Percentiles rank a stretch among this genome's conserved stretches.
Conservation (phyloP, 1,284 basidiomycete species). For the Cryptococcus sp. region DNA sequence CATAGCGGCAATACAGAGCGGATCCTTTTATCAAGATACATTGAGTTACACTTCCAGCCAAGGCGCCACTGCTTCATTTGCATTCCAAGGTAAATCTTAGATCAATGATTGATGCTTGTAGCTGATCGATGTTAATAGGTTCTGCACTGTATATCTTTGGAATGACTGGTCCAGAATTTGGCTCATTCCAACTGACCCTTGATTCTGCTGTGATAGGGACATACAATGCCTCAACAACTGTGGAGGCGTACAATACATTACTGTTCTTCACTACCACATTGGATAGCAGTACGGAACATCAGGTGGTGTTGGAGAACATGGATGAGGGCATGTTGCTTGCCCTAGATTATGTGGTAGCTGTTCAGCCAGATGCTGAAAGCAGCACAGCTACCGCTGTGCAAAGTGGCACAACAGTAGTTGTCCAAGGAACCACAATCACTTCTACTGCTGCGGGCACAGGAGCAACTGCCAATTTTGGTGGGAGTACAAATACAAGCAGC, state of each 20-base stretch:
- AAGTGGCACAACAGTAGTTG: slow-evolving; percentile 2
- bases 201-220: slow-evolving; percentile 17
- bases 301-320: slow-evolving; percentile 25
- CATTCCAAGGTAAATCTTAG: slow-evolving; percentile 25
- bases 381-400: slow-evolving; percentile 4
- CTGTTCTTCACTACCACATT: slow-evolving; percentile 29
- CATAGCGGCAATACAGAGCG: slow-evolving; percentile 24
- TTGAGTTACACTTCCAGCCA: slow-evolving; percentile 32
- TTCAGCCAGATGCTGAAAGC: slow-evolving; percentile 5
- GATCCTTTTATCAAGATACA: slow-evolving; percentile 29
- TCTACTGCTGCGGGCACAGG: slow-evolving; percentile 1
- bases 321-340: slow-evolving; percentile 30
- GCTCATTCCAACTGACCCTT: slow-evolving; percentile 23
- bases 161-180: slow-evolving; percentile 35
- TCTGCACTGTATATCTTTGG: slow-evolving; percentile 39
- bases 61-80: slow-evolving; percentile 24
- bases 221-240: slow-evolving; percentile 29
- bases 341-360: slow-evolving; percentile 33
- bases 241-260: slow-evolving; percentile 28
- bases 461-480: slow-evolving; percentile 13
- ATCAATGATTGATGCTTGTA: background rate
- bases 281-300: slow-evolving; percentile 11
- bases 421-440: background rate
- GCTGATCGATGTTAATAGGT: slow-evolving; percentile 9
- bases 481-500: background rate